Evolutionary conservation across 2,329 filamentous ascomycete species (phyloP), one percentile per base, ranked within the genome.

Genomic region (Chaetomium globosum): DNA sequence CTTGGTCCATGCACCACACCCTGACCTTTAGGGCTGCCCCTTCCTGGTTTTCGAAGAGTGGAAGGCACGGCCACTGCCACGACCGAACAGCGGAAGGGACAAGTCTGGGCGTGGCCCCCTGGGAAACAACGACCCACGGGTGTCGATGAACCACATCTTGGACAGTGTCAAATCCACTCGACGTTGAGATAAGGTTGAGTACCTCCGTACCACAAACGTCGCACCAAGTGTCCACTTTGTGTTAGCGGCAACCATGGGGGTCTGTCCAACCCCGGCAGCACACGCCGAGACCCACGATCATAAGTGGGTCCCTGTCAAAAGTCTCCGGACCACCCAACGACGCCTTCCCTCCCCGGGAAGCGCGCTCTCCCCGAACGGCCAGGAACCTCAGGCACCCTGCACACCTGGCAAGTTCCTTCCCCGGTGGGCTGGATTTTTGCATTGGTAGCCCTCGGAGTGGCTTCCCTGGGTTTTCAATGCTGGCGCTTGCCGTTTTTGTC

Each of bases 121-220:
- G 16, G 51, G 21, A 48, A 48, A 48, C 19, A 48, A 21, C 46
- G 39, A 43, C 39, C 39, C 39, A 43, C 8, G 1, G 12, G 48
- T 31, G 54, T 10, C 13, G 16, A 36, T 19, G 48, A 59, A 13
- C 48, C 23, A 54, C 64, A 61, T 62, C 13, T 2, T 2, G 53
- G 54, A 65, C 66, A 65, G 66, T 68, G 66, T 31, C 53, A 63
- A 62, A 21, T 51, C 12, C 9, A 12, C 9, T 26, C 2, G 51
- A 67, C 56, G 65, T 67, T 46, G 46, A 63, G 60, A 56, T 65
- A 67, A 67, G 46, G 61, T 67, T 67, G 26, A 1, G 59, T 36
- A 56, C 28, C 53, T 36, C 46, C 28, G 53, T 54, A 61, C 28
- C 63, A 58, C 46, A 49, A 61, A 33, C 46, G 53, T 54, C 21